These are phyloP conservation scores for Mortierella alpina DNA, from an alignment of 192 early-diverging fungal species.

Conservation along the genomic window DNA sequence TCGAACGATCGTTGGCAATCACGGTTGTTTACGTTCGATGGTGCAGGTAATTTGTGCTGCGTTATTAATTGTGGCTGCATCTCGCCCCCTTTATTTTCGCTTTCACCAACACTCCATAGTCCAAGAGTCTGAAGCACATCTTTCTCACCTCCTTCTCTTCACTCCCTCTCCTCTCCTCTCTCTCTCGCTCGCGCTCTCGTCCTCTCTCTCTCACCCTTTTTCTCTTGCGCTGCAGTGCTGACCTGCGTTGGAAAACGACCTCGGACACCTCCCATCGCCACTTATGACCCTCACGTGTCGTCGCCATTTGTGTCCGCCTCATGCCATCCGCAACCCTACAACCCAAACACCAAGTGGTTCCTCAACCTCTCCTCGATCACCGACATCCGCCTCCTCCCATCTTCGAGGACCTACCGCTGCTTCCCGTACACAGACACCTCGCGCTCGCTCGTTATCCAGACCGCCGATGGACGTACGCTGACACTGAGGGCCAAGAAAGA, in stretches of 20 bases:
- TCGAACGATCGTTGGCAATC: constrained; percentile 49
- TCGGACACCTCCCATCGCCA: constrained; percentile 14
- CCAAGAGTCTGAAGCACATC: too few species aligned
- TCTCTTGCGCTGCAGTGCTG: constrained; percentile 8
- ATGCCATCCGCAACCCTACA: constrained; percentile 1
- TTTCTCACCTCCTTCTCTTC: neutral
- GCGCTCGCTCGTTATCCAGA: constrained; percentile 13
- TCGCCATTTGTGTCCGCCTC: constrained; percentile 33
- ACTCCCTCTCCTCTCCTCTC: neutral
- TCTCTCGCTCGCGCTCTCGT: neutral
- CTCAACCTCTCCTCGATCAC: constrained; percentile 20
- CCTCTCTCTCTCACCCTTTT: constrained; percentile 8
- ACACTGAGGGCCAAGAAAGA: constrained; percentile 31
- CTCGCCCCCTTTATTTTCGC: neutral
- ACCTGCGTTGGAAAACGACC: constrained; percentile 23
- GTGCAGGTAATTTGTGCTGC: constrained; percentile 19
- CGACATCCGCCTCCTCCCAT: constrained; percentile 14
- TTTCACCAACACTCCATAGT: too few species aligned
- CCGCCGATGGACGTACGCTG: constrained; percentile 19
- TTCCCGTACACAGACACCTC: constrained; percentile 14
- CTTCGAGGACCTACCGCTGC: constrained; percentile 15
- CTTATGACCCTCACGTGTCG: constrained; percentile 40
- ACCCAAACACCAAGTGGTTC: constrained; percentile 39
- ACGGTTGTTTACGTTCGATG: constrained; percentile 45
- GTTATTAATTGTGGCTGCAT: neutral